Base-by-base conservation (phyloP, 768 basidiomycete species). In the Hirschioporus abietinus region DNA sequence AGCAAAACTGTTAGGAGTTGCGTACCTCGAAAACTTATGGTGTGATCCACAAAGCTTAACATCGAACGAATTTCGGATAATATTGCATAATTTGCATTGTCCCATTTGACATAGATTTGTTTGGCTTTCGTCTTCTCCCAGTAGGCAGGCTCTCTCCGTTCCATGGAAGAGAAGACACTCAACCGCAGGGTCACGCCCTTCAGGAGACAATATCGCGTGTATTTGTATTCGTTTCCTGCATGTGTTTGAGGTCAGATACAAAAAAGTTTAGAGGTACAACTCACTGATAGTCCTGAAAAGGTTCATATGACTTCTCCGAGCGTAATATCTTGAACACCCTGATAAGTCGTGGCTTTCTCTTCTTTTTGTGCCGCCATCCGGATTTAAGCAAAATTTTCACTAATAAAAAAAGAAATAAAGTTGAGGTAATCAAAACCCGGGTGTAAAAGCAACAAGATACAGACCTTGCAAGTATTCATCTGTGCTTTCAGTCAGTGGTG, bases 101-200 rank as follows among this genome's bases (percentile, higher is more conserved):
- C 82, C 71, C 9, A 84, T 75, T 61, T 72, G 69, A 68, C 88
- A 90, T 17, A 84, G 78, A n/a, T 80, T 75, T 25, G 81, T 75
- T 42, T 82, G 79, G 60, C 74, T 76, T 9, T 72, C 73, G 24
- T 61, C 30, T 34, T 90, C 88, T n/a, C 80, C 88, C 8, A 90
- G 68, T 3, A 80, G 72, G 70, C 88, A 90, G 9, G 75, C 77
- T 63, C 87, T 81, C 64, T 81, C 84, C 17, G 87, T 90, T n/a
- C 88, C 88, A 73, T 90, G 88, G 71, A 89, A 90, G 27, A 88
- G 79, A 1, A 88, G 75, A 68, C 82, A 82, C 73, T 89, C 88
- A 68, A 85, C 84, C 52, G 79, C 81, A 63, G 71, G 70, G 60
- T 73, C 73, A 42, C 75, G 73, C 61, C 67, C 73, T 35, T 70